Conservation (phyloP, 768 basidiomycete species). For the Suillus sp. region DNA sequence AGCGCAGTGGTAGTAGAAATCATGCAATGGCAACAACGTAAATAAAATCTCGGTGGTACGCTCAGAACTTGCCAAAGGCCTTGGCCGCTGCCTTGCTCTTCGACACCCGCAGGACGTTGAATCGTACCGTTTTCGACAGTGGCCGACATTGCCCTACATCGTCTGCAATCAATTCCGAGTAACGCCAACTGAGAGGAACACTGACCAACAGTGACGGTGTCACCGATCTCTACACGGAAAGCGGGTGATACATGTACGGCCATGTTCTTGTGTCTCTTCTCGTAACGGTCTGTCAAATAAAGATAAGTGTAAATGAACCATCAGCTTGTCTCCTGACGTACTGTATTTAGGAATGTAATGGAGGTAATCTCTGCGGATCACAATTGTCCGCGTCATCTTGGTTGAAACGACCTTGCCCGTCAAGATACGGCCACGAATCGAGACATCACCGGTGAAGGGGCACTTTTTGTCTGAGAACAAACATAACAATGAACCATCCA, state of each 20-base stretch:
- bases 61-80: constrained; percentile 93
- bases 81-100: constrained; percentile 92
- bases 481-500: neutral
- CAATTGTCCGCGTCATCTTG: constrained; percentile 98
- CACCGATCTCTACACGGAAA: constrained; percentile 96
- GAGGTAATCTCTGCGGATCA: constrained; percentile 93
- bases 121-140: constrained; percentile 97
- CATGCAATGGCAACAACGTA: constrained; percentile 26
- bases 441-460: constrained; percentile 95
- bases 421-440: constrained; percentile 98
- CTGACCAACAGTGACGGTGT: constrained; percentile 92
- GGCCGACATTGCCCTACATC: constrained; percentile 93
- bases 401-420: constrained; percentile 98
- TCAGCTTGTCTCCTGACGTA: constrained; percentile 43
- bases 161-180: constrained; percentile 7
- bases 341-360: constrained; percentile 99
- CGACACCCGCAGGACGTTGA: constrained; percentile 96
- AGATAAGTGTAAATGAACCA: constrained; percentile 16
- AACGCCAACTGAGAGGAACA: constrained; percentile 24
- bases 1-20: constrained; percentile 27
- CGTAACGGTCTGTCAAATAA: constrained; percentile 81
- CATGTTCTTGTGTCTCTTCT: constrained; percentile 98
- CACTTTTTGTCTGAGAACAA: constrained; percentile 90
- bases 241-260: constrained; percentile 97
- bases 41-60: constrained; percentile 10